Conservation (phyloP, 2,329 filamentous ascomycete species). For the Beauveria scarabaeidicola region DNA sequence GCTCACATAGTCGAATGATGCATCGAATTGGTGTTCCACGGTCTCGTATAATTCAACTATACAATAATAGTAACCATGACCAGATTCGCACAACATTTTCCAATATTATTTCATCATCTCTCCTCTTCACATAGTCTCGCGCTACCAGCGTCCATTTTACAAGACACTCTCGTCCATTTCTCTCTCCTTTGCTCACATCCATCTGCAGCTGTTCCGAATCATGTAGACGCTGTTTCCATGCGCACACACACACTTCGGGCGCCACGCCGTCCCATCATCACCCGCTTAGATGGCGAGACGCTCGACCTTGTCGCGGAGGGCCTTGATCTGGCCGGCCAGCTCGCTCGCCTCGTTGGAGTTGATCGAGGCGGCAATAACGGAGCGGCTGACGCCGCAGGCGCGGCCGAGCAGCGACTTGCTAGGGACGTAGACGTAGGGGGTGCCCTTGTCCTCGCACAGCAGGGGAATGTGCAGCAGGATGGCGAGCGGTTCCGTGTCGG, state of each 20-base stretch:
- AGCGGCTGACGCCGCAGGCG: slow-evolving; percentile 79
- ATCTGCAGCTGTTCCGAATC: background rate
- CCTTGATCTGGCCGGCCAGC: slow-evolving; percentile 76
- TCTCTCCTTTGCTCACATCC: background rate
- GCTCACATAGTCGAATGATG: background rate
- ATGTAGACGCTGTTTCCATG: background rate
- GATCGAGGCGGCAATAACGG: slow-evolving; percentile 81
- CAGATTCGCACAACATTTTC: background rate
- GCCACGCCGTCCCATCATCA: background rate
- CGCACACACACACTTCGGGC: background rate
- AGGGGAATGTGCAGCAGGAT: slow-evolving; percentile 87
- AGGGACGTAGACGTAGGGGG: slow-evolving; percentile 59
- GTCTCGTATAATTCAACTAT: background rate
- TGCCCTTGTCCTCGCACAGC: slow-evolving; percentile 72
- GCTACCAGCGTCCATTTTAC: background rate
- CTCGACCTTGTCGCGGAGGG: slow-evolving; percentile 92
- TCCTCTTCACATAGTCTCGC: background rate
- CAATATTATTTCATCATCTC: background rate
- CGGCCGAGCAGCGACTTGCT: slow-evolving; percentile 79
- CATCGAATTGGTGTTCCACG: background rate
- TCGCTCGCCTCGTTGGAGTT: slow-evolving; percentile 89
- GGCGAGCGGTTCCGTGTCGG: slow-evolving; percentile 75
- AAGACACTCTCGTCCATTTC: background rate
- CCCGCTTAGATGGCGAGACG: slow-evolving; percentile 76
- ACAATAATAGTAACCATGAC: background rate